Evolutionary conservation across 2,329 filamentous ascomycete species (phyloP), one percentile per base, ranked within the genome.

Genomic region (Didymella sp.): DNA sequence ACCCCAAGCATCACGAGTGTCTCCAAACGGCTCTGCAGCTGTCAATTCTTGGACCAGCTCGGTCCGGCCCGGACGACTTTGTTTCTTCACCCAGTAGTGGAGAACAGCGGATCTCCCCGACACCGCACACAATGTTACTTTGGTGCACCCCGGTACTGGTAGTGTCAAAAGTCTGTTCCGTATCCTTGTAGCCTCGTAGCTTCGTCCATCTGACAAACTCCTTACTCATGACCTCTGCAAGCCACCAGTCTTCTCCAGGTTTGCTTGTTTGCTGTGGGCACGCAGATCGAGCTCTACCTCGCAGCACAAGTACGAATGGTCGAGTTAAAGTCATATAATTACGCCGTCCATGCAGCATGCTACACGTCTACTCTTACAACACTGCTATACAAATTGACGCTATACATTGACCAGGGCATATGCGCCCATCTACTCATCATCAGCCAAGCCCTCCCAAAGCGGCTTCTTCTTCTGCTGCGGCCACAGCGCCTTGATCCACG

Each of bases 381-480:
- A 35, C 59, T 51, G 54, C 30, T 62, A 63, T 57, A 60, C 61
- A 64, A 50, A 66, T 56, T 46, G 59, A 67, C 69, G n/a, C n/a
- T n/a, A n/a, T n/a, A 64, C 51, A 66, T 56, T 46, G 59, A 67
- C 69, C 62, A 44, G 56, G 62, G 64, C 57, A 63, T 61, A 46
- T 56, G 64, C 37, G 58, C 56, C 53, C 40, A 30, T 33, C 38
- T 53, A 35, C 60, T 66, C 57, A 59, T 73, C 71, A 22, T 73
- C 70, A n/a, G 55, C 61, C 58, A 75, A 50, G 2, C 67, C 71
- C 28, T 74, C 69, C 73, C 73, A 75, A 25, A 61, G 56, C 13
- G 63, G 65, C 54, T 73, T 74, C 59, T 71, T 62, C 62, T 72
- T 71, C 56, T 69, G 68, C 41, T 72, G 67, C 17, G 70, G 64